These are phyloP conservation scores for Kazachstania kunashirensis DNA, from an alignment of 805 yeast genomes.

Conservation along the genomic window DNA sequence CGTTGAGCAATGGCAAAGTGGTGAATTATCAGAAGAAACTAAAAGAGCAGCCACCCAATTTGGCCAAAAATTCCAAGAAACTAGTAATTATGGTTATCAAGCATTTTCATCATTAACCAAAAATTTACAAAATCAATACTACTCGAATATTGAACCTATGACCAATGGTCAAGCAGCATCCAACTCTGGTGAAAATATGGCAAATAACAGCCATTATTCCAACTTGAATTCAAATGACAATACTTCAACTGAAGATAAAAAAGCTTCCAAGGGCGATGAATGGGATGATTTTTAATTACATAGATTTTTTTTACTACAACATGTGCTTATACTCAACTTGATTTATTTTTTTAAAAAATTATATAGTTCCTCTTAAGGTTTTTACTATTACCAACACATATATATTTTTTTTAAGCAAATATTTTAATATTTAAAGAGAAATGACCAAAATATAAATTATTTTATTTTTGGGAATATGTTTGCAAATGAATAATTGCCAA, in stretches of 20 bases:
- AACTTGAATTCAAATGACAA: constrained; percentile 38
- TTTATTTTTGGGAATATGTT: too few relatives aligned
- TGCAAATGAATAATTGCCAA: too few relatives aligned
- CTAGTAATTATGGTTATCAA: constrained; percentile 66
- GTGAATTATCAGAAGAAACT: constrained; percentile 75
- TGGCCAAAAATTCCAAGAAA: constrained; percentile 87
- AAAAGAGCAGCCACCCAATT: constrained; percentile 92
- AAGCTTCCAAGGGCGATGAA: constrained; percentile 41
- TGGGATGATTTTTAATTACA: constrained; percentile 64
- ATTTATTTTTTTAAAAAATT: too few relatives aligned
- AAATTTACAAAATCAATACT: constrained; percentile 30
- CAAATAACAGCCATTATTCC: constrained; percentile 36
- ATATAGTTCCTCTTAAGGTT: too few relatives aligned
- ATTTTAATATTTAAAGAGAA: too few relatives aligned
- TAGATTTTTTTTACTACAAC: too few relatives aligned
- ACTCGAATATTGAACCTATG: constrained; percentile 14
- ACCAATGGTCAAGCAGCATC: constrained; percentile 40
- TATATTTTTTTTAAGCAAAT: too few relatives aligned
- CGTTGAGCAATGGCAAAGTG: constrained; percentile 57
- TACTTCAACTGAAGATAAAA: constrained; percentile 28
- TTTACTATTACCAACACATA: too few relatives aligned
- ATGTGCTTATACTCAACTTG: too few relatives aligned
- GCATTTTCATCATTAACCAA: constrained; percentile 52
- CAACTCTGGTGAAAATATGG: constrained; percentile 25
- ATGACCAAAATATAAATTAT: too few relatives aligned